Evolutionary conservation across 164 flowering plant genomes (phyloP).

Genomic region (Berberis thunbergii): DNA sequence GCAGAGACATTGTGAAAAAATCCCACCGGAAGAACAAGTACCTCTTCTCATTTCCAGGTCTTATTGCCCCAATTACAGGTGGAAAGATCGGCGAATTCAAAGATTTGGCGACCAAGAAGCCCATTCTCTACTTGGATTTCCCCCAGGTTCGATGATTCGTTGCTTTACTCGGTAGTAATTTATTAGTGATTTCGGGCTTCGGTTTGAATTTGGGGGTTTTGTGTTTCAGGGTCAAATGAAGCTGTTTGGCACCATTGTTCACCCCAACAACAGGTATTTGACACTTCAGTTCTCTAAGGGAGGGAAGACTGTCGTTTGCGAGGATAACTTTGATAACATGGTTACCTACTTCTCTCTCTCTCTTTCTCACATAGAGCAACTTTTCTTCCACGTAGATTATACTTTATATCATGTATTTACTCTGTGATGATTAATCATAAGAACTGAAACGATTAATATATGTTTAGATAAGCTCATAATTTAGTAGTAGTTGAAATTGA

Average conservation of each 20-base stretch:
- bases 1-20: conserved; percentile 68
- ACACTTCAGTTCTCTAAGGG: conserved; percentile 76
- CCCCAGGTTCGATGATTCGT: conserved; percentile 48
- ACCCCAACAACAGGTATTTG: conserved; percentile 80
- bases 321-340: conserved; percentile 86
- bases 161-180: background rate
- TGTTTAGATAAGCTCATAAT: no score
- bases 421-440: no score
- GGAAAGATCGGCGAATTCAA: conserved; percentile 89
- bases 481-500: no score
- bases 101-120: conserved; percentile 76
- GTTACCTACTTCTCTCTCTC: conserved; percentile 25
- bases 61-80: conserved; percentile 60
- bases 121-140: conserved; percentile 75
- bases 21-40: conserved; percentile 76
- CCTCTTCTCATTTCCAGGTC: conserved; percentile 85
- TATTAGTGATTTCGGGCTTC: background rate
- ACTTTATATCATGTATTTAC: no score
- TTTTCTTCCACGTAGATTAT: no score
- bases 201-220: background rate
- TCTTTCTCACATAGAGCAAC: no score
- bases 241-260: conserved; percentile 86
- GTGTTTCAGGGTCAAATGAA: conserved; percentile 68
- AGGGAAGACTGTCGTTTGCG: conserved; percentile 80
- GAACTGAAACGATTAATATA: no score